Percentiles rank a stretch among this genome's conserved stretches.
phyloP scores from a whole-genome alignment of 2,329 filamentous ascomycete species.

The Myriosclerotinia scirpicola region DNA sequence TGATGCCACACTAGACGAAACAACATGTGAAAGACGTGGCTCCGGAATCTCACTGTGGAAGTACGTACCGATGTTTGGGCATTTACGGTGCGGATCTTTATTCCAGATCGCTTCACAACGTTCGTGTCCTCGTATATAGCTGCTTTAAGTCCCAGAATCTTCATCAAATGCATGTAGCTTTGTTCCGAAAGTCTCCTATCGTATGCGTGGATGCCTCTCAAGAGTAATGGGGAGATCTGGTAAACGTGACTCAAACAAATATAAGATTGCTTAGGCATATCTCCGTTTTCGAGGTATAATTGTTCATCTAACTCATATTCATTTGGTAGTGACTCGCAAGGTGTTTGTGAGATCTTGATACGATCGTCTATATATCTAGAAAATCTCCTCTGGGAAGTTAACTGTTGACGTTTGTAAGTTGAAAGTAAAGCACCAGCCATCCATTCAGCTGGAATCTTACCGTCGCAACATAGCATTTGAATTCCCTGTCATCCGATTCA shows the following conservation, averaged over 20 bases:
- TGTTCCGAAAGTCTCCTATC: neutral
- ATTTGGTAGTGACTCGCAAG: neutral
- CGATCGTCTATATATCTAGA: neutral
- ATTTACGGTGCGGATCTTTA: neutral
- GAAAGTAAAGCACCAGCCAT: neutral
- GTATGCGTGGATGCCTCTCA: neutral
- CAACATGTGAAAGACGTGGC: neutral
- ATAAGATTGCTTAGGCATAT: neutral
- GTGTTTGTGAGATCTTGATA: neutral
- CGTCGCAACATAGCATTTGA: neutral
- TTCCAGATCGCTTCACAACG: neutral
- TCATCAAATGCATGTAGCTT: neutral
- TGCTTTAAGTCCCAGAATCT: neutral
- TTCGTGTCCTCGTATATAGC: neutral
- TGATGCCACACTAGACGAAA: neutral
- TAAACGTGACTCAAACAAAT: neutral
- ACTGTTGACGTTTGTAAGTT: neutral
- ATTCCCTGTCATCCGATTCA: neutral
- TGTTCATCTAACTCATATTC: neutral
- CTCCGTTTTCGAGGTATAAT: neutral
- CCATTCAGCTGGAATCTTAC: neutral
- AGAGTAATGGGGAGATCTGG: neutral
- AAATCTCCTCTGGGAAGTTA: neutral
- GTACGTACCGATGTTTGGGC: accelerated
- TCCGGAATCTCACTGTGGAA: too few relatives aligned